These are phyloP conservation scores for Dactylis glomerata DNA, from an alignment of 176 grass and related monocot genomes.

Conservation along the genomic window DNA sequence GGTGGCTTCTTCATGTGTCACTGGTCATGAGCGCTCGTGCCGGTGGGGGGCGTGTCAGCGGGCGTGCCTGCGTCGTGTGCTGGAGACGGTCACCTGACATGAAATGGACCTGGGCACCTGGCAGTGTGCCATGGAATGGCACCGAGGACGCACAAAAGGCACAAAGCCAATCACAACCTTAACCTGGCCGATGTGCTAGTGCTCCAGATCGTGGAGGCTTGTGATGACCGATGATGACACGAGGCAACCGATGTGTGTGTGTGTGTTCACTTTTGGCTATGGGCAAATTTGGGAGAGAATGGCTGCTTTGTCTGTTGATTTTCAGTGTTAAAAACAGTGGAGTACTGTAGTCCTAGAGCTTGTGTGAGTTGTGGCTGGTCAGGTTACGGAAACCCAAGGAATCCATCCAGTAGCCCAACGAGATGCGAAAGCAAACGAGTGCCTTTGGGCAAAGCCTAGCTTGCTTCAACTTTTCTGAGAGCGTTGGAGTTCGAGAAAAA, in stretches of 20 bases:
- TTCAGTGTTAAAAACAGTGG: background rate
- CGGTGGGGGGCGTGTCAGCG: conserved; percentile 26
- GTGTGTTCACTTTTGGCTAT: background rate
- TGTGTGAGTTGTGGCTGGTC: conserved; percentile 1
- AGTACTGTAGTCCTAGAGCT: background rate
- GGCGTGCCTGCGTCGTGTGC: conserved; percentile 36
- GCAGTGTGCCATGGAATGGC: conserved; percentile 6
- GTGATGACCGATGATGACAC: conserved; percentile 4
- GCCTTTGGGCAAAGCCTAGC: conserved; percentile 22
- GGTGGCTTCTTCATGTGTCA: conserved; percentile 1
- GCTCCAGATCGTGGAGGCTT: too few species aligned
- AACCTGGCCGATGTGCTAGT: background rate
- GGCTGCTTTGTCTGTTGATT: background rate
- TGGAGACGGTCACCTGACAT: conserved; percentile 16
- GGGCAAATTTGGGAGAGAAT: background rate
- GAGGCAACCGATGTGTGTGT: background rate
- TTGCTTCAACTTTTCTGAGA: conserved; percentile 38
- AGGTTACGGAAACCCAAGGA: conserved; percentile 14
- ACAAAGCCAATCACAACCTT: background rate
- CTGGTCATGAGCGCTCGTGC: conserved; percentile 10
- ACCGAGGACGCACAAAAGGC: background rate
- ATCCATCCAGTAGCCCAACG: background rate
- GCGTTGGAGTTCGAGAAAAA: conserved; percentile 23
- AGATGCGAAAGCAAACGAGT: conserved; percentile 20
- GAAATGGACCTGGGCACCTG: background rate